Conservation (phyloP, 306 rosid species). For the Amphicarpaea edgeworthii region DNA sequence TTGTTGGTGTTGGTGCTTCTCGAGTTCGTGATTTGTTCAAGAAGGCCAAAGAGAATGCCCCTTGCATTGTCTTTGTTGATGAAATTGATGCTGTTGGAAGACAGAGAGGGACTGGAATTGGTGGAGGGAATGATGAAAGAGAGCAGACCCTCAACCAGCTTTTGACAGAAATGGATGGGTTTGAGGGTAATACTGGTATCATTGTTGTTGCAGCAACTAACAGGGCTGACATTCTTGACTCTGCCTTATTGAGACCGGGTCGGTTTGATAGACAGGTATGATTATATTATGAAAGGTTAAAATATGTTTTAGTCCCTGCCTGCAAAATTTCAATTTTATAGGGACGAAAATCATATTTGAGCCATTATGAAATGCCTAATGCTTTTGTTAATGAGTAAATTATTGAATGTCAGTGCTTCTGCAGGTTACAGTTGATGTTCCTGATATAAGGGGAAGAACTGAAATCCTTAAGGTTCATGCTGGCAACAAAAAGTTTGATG, state of each 20-base stretch:
- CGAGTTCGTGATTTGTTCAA: conserved; percentile 99
- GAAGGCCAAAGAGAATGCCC: conserved; percentile 99
- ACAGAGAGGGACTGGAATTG: conserved; percentile 98
- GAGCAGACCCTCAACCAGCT: conserved; percentile 99
- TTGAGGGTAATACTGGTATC: conserved; percentile 96
- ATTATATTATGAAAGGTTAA: conserved; percentile 11
- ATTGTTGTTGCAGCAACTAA: conserved; percentile 98
- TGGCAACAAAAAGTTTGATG: conserved; percentile 89
- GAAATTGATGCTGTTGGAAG: conserved; percentile 99
- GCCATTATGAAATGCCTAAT: conserved; percentile 8
- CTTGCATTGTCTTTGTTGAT: conserved; percentile 99
- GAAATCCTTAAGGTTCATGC: conserved; percentile 98
- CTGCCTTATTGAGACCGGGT: conserved; percentile 96
- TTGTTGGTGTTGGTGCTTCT: conserved; percentile 99
- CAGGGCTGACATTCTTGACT: conserved; percentile 99
- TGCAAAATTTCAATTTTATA: too few relatives aligned
- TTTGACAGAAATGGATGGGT: conserved; percentile 99
- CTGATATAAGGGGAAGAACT: conserved; percentile 91
- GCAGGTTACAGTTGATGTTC: conserved; percentile 95
- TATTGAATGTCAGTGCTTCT: conserved; percentile 45
- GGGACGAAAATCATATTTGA: too few relatives aligned
- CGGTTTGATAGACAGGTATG: conserved; percentile 94
- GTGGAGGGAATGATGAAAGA: conserved; percentile 99
- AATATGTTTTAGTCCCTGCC: too few relatives aligned
- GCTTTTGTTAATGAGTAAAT: conserved; percentile 10